Percentiles rank a stretch among this genome's conserved stretches.
Conservation (phyloP, 2,329 filamentous ascomycete species). For the Aspergillus melleus region DNA sequence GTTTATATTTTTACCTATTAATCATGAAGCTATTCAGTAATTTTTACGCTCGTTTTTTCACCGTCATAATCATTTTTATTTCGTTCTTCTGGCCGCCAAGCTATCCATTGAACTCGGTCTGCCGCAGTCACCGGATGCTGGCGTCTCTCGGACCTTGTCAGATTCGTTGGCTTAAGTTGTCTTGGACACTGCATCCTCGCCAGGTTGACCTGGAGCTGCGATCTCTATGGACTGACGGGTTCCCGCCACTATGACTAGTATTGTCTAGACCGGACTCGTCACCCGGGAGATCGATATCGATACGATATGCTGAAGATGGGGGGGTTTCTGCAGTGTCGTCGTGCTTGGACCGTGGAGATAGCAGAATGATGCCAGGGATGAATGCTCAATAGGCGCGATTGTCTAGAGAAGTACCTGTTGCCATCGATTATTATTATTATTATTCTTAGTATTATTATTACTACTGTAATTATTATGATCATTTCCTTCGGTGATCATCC, state of each 20-base stretch:
- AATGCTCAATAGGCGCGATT: neutral
- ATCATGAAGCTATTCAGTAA: too few species aligned
- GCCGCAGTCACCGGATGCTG: neutral
- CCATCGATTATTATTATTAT: too few species aligned
- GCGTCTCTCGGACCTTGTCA: slow-evolving; percentile 4
- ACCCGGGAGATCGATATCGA: neutral
- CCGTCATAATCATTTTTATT: too few species aligned
- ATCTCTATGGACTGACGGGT: slow-evolving; percentile 4
- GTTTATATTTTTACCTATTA: too few species aligned
- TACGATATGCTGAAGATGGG: neutral
- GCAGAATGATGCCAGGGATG: neutral
- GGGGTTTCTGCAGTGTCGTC: neutral
- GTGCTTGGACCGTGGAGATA: neutral
- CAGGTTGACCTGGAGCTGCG: slow-evolving; percentile 5
- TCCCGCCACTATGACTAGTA: slow-evolving; percentile 6
- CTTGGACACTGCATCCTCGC: slow-evolving; percentile 10
- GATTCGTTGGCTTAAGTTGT: slow-evolving; percentile 5
- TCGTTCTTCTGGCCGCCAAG: neutral
- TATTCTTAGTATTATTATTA: too few species aligned
- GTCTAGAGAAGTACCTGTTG: too few species aligned
- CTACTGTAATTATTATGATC: too few species aligned
- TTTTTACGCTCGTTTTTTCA: too few species aligned
- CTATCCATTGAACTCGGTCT: neutral
- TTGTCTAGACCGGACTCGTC: neutral
- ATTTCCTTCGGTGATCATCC: too few species aligned